Conservation (phyloP, 768 basidiomycete genomes). For the Termitomyces sp. region DNA sequence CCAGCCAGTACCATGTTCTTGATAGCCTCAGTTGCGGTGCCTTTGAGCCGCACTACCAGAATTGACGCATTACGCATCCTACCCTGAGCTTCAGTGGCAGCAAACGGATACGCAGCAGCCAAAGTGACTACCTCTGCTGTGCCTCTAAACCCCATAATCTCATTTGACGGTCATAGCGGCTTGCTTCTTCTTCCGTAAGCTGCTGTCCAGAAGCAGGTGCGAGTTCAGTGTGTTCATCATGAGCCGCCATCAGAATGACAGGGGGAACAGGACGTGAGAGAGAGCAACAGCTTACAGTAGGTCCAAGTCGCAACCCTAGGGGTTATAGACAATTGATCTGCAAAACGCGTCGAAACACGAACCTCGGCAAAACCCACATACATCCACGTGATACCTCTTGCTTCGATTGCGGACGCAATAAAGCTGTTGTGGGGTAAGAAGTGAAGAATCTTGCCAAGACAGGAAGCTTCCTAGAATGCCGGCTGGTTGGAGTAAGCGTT, state of each 20-base stretch:
- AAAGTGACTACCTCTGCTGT: slow-evolving; percentile 63
- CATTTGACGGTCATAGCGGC: slow-evolving; percentile 95
- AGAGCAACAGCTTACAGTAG: background rate
- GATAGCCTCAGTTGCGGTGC: slow-evolving; percentile 88
- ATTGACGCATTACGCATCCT: slow-evolving; percentile 96
- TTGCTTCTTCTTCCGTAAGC: slow-evolving; percentile 65
- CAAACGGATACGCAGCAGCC: slow-evolving; percentile 5
- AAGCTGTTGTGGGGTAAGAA: background rate
- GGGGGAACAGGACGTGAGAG: background rate
- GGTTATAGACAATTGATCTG: background rate
- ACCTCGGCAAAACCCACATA: background rate
- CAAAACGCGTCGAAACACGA: background rate
- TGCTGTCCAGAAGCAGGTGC: slow-evolving; percentile 7
- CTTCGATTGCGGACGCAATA: background rate
- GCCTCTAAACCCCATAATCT: slow-evolving; percentile 98
- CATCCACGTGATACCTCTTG: background rate
- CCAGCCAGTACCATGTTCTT: slow-evolving; percentile 98
- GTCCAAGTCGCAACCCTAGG: background rate
- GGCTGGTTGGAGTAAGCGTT: background rate
- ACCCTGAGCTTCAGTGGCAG: slow-evolving; percentile 19
- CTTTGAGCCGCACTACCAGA: slow-evolving; percentile 70
- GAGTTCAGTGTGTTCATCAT: slow-evolving; percentile 5
- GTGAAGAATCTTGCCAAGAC: background rate
- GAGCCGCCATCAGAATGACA: slow-evolving; percentile 3
- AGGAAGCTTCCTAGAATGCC: background rate